Evolutionary conservation across 1,139 yeast species (phyloP).

Genomic region (Saccharomycopsis hybrid): DNA sequence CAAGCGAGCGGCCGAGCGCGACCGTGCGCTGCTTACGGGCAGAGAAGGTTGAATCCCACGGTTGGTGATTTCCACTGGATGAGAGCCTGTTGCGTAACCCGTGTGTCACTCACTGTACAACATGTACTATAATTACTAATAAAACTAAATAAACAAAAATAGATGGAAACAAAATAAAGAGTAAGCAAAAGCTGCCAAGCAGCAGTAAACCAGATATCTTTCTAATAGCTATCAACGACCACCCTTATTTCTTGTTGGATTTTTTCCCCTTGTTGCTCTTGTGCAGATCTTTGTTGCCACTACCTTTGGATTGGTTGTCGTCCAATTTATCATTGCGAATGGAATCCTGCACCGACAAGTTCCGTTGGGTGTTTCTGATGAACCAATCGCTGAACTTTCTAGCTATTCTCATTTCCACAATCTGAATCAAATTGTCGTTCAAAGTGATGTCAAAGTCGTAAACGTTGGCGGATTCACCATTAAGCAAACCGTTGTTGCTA

Average conservation of each 20-base stretch:
- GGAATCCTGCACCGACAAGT: constrained; percentile 37
- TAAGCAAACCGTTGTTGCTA: constrained; percentile 27
- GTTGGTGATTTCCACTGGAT: no score
- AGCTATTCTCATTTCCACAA: constrained; percentile 38
- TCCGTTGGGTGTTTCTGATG: constrained; percentile 39
- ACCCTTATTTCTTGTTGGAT: not conserved
- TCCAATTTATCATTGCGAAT: constrained; percentile 28
- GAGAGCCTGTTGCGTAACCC: no score
- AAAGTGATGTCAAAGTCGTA: constrained; percentile 40
- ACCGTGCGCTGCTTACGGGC: no score
- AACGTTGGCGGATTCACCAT: constrained; percentile 35
- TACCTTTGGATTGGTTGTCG: constrained; percentile 1
- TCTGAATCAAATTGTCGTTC: constrained; percentile 35
- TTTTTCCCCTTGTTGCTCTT: not conserved
- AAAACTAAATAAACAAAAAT: no score
- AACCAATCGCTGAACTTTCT: constrained; percentile 45
- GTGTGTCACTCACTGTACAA: no score
- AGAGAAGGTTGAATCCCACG: no score
- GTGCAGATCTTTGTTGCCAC: not conserved
- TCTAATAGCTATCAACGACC: no score
- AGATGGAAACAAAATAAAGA: no score
- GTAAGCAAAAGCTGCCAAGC: no score
- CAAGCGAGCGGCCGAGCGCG: no score
- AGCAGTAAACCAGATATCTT: no score
- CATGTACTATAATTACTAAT: no score